Base-by-base conservation (phyloP, 2,329 filamentous ascomycete genomes). In the Alternaria dauci region DNA sequence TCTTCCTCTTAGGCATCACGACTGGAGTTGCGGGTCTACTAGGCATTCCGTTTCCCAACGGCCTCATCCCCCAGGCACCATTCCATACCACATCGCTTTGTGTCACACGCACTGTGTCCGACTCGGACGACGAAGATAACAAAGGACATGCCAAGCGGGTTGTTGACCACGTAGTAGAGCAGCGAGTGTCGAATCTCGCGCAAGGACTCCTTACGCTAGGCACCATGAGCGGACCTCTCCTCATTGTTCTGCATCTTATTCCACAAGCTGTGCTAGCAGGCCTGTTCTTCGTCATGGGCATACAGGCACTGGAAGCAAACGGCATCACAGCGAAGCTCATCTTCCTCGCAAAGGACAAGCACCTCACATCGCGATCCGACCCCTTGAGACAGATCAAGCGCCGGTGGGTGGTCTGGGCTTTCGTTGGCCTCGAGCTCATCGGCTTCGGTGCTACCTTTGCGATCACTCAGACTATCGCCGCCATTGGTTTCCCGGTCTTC, bases 381-480 rank as follows among this genome's bases (percentile, higher is more conserved):
- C 82, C 83, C 0, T 70, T 87, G 0, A 71, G 78, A 5, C 76
- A 71, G 2, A 74, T 87, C 9, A 75, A 74, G 6, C 80, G 79
- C 14, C 78, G 78, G 9, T 80, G 62, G 52, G 75, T 83, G 16
- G 82, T 88, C 26, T 71, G 79, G 61, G 78, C 81, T 2, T 88
- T 85, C 66, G 79, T 87, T 1, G 79, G 75, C 12, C 80, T 85
- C 20, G 85, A 88, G 67, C 67, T 85, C 2, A 42, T 84, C 3
- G 83, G 81, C 2, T 85, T 88, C 20, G 81, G 80, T 0, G 81
- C 82, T 7, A 85, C 82, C 3, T 85, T 88, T 12, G 86, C 84
- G 0, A 85, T 88, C 53, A 86, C 85, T 2, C 85, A 88, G 71
- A 88, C 86, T 0, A 84, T 88, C 25, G 86, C 84, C 0, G 86